Base-by-base conservation (phyloP, 202 grass and related monocot species). In the Carex sylvatica region DNA sequence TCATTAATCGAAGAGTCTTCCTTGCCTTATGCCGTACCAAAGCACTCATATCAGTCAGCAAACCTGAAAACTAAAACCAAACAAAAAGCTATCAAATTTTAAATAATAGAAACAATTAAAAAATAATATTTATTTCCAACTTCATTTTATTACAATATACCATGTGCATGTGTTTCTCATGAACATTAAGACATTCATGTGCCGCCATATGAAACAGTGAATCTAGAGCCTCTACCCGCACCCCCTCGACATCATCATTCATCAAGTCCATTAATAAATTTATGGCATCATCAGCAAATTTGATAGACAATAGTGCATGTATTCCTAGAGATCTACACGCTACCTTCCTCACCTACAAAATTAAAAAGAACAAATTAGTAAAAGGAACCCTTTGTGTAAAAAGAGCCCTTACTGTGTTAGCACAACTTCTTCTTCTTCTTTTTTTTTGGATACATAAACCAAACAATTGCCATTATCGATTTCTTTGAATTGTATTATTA, bases 251-350 rank as follows among this genome's bases (percentile, higher is more conserved):
- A 84, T 98, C 92, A 88, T 98, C 95, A 83, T 98, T 98, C 86
- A 93, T 85, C 90, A 95, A 84, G 70, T 91, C 95, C 95, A 98
- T 95, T 86, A 98, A 91, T 51, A 95, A 86, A 42, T 95, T 90
- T 84, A 90, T 85, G 38, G 95, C 84, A 60, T 90, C 85, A 67
- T 91, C 71, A 68, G 95, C 76, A 86, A 91, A 98, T 36, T 91
- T 85, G 69, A 69, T 61, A 83, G 90, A 95, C 59, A 87, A 86
- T 65, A 86, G 86, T 63, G 90, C 59, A 72, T 95, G 84, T 47
- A 83, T 86, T 60, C 92, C 95, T 83, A 95, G 63, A 24, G 95
- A 91, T 87, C 84, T 90, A 86, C 89, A 93, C 40, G 91, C 87
- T 84, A 52, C 83, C 80, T 22, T 61, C 56, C 95, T 75, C 35